A percentile compares a stretch with the other conserved stretches of the same genome.
These are phyloP conservation scores for Hibiscus trionum DNA, from an alignment of 345 rosid genomes.

Conservation along the genomic window DNA sequence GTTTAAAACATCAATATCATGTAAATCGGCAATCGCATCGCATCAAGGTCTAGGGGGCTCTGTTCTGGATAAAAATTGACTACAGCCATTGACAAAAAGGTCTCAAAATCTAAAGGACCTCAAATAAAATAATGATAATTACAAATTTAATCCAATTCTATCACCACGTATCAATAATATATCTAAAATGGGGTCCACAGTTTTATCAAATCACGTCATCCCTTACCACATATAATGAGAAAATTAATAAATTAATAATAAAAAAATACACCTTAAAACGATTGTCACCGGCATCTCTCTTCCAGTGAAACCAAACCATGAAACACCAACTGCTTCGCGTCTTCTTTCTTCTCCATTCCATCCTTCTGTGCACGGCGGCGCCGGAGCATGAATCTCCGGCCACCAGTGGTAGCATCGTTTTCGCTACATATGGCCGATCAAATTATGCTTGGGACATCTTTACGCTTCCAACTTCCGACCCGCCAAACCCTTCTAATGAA, in stretches of 20 bases:
- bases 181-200: not conserved
- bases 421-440: constrained; percentile 58
- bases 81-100: not conserved
- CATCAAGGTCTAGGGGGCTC: no score
- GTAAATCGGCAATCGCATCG: no score
- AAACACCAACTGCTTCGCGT: not conserved
- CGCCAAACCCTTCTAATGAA: constrained; percentile 33
- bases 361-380: constrained; percentile 5
- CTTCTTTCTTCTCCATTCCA: not conserved
- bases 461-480: constrained; percentile 32
- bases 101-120: not conserved
- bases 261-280: not conserved
- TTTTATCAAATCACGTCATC: not conserved
- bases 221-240: not conserved
- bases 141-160: not conserved
- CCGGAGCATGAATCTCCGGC: not conserved
- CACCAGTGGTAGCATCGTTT: constrained; percentile 44
- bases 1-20: no score
- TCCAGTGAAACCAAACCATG: not conserved
- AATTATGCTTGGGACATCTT: constrained; percentile 69
- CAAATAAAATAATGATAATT: not conserved
- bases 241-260: not conserved
- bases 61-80: not conserved
- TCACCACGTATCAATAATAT: not conserved
- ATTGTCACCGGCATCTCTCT: no score